phyloP scores from a whole-genome alignment of 306 rosid genomes.

The Quercus rubra region DNA sequence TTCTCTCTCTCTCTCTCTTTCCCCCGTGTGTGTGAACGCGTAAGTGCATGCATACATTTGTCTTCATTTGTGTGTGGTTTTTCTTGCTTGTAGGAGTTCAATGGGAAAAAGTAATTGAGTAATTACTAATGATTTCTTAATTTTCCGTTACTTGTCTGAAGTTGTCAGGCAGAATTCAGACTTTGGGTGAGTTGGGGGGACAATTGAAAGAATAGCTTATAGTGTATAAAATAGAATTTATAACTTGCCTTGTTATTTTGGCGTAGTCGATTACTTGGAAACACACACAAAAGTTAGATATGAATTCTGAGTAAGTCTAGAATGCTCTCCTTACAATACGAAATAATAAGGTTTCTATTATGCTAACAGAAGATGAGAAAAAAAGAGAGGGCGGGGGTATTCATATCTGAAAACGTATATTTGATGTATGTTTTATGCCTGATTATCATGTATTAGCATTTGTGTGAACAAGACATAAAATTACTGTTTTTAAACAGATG shows the following conservation, averaged over 20 bases:
- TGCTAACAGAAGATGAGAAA: neutral
- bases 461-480: neutral
- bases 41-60: neutral
- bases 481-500: neutral
- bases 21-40: neutral
- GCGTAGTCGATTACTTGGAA: neutral
- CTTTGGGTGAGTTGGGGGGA: too few relatives aligned
- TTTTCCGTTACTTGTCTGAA: neutral
- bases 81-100: neutral
- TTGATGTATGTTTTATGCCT: neutral
- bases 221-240: neutral
- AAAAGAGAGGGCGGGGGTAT: neutral
- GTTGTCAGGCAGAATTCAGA: neutral
- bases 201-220: neutral
- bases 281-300: neutral
- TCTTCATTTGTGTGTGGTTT: neutral
- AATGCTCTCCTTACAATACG: neutral
- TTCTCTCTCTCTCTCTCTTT: conserved; percentile 5
- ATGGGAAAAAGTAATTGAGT: neutral
- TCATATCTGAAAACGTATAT: neutral
- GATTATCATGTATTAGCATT: neutral
- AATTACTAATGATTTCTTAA: neutral
- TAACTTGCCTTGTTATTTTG: neutral
- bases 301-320: neutral
- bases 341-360: neutral